Conservation (phyloP, 2,329 filamentous ascomycete species). For the Pseudogymnoascus sp. region DNA sequence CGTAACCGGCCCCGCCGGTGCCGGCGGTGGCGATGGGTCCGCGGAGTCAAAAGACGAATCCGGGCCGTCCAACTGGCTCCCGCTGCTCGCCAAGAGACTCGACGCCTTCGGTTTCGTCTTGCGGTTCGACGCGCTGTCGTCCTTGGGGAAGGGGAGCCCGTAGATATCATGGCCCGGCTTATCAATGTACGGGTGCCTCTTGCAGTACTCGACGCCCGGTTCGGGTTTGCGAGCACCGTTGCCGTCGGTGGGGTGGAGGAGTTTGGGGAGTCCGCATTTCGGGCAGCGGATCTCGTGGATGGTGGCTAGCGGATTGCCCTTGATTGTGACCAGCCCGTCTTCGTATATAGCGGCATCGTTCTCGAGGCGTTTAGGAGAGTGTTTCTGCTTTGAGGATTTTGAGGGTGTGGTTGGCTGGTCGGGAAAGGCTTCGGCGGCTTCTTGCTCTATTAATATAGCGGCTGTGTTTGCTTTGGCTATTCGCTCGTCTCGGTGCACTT, state of each 20-base stretch:
- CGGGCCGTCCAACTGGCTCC: background rate
- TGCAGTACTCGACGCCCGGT: conserved; percentile 66
- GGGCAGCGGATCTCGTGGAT: conserved; percentile 61
- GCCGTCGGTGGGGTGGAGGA: conserved; percentile 65
- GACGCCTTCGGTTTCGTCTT: background rate
- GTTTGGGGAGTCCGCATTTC: conserved; percentile 64
- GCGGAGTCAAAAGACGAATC: background rate
- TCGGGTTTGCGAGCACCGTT: conserved; percentile 58
- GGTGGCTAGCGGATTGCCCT: conserved; percentile 64
- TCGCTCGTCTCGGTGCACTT: conserved; percentile 73
- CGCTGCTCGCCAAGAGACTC: background rate
- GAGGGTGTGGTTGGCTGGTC: conserved; percentile 15
- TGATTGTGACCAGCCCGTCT: conserved; percentile 59
- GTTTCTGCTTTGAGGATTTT: background rate
- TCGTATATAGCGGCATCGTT: conserved; percentile 64
- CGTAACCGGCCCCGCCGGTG: background rate
- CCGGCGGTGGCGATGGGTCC: background rate
- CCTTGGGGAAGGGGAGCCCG: conserved; percentile 70
- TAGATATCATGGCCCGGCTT: conserved; percentile 73
- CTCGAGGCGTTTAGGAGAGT: conserved; percentile 30
- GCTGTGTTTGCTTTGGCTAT: conserved; percentile 59
- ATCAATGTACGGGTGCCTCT: conserved; percentile 68
- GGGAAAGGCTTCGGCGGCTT: conserved; percentile 19
- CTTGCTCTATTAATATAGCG: conserved; percentile 55
- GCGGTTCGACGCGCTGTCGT: conserved; percentile 22